These are phyloP conservation scores for Capronia americana DNA, from an alignment of 2,329 filamentous ascomycete species.

Conservation along the genomic window DNA sequence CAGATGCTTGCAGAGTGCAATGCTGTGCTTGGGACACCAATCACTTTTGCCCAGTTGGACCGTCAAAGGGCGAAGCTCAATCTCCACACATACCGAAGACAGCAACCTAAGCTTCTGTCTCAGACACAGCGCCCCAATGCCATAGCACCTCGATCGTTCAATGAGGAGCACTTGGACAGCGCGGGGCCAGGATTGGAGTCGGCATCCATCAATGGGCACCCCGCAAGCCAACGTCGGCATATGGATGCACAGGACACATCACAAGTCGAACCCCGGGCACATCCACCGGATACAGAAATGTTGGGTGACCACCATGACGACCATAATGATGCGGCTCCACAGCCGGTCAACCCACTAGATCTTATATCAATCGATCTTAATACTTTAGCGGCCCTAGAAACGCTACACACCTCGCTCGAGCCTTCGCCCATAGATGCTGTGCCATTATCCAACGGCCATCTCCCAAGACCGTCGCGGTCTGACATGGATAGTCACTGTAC, in stretches of 20 bases:
- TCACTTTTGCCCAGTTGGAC: slow-evolving; percentile 1
- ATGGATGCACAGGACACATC: not conserved
- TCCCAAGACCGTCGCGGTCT: not conserved
- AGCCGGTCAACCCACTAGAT: not conserved
- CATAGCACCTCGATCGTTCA: not conserved
- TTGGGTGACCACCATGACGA: not conserved
- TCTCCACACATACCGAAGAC: not conserved
- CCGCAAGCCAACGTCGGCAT: not conserved
- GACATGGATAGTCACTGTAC: not conserved
- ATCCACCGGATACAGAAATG: not conserved
- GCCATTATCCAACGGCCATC: not conserved
- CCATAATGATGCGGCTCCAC: not conserved
- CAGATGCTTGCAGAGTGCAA: not conserved
- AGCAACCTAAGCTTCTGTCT: not conserved
- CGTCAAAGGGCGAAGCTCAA: not conserved
- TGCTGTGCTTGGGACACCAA: not conserved
- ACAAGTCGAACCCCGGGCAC: not conserved
- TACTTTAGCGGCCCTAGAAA: not conserved
- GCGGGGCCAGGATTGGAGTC: not conserved
- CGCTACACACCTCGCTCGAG: too few species aligned
- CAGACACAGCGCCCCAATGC: not conserved
- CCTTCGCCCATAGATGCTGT: not conserved
- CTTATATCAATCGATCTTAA: not conserved
- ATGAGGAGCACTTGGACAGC: not conserved
- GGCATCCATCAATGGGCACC: not conserved